Conservation (phyloP, 2,329 filamentous ascomycete species). For the Calonectria honghensis region DNA sequence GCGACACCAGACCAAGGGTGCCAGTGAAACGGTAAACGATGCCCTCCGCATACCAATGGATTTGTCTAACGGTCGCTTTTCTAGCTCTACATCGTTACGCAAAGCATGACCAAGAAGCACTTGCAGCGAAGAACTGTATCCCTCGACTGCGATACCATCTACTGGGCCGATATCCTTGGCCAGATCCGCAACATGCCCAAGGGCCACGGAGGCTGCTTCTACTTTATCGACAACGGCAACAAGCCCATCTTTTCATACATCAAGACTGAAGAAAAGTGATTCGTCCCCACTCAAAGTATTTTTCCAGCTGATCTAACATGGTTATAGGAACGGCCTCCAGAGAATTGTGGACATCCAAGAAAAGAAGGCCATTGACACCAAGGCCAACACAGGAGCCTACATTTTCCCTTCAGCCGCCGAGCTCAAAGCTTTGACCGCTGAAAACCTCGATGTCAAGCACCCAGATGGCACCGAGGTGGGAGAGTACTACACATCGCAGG, state of each 20-base stretch:
- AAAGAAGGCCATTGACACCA: constrained; percentile 23
- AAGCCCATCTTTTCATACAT: constrained; percentile 20
- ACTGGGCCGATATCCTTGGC: not conserved
- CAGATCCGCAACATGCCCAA: constrained; percentile 16
- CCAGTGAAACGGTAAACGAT: constrained; percentile 5
- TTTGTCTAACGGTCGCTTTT: not conserved
- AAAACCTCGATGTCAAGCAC: constrained; percentile 13
- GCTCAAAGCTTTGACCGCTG: constrained; percentile 6
- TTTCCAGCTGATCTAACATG: not conserved
- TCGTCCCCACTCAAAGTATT: not conserved
- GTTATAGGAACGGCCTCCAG: not conserved
- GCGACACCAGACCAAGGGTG: constrained; percentile 26
- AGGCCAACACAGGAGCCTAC: constrained; percentile 13
- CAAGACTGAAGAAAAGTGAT: constrained; percentile 9
- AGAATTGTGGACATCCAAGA: constrained; percentile 14
- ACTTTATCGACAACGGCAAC: constrained; percentile 21
- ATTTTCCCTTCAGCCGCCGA: constrained; percentile 6
- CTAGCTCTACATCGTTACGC: constrained; percentile 5
- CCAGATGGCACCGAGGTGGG: constrained; percentile 4
- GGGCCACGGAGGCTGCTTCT: constrained; percentile 20
- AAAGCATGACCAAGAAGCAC: constrained; percentile 22
- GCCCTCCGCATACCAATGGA: too few species aligned
- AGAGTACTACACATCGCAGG: constrained; percentile 16
- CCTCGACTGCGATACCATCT: constrained; percentile 18
- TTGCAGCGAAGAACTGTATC: constrained; percentile 16